Base-by-base conservation (phyloP, 2,329 filamentous ascomycete species). In the Sarocladiaceae sp. region DNA sequence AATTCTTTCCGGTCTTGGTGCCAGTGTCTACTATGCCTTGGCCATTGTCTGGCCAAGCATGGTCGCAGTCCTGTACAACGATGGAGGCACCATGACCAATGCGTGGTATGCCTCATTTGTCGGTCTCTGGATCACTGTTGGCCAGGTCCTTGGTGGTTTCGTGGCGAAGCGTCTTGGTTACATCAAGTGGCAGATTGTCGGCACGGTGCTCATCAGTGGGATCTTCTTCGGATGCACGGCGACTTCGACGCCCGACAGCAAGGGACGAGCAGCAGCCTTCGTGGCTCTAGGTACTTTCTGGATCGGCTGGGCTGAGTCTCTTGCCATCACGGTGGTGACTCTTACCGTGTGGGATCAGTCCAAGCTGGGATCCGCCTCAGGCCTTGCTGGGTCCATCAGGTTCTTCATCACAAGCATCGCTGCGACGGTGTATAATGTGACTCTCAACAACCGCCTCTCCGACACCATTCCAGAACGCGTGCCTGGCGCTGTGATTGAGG, bases 11-110 rank as follows among this genome's bases (percentile, higher is more conserved):
- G 59, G 59, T 15, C 51, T 65, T 3, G 63, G 60, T 15, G 62
- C 63, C n/a, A 59, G 57, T 33, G 56, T 63, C 10, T 65, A 65
- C 53, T 66, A 64, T 44, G 62, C 58, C 37, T 58, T 65, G 32
- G 60, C 60, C 21, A 58, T 66, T 15, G 54, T 66, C 11, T 66
- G 62, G 62, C 62, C 63, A 1, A 50, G 51, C 15, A 62, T 62
- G 55, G 56, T 64, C 4, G 50, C 51, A 6, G 56, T 59, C 19
- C 44, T 65, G 15, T 63, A 63, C 47, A 47, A 53, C 3, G 53
- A 56, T 48, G 46, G 43, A 12, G 43, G 53, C 21, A 44, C 49
- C 2, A 55, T 58, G 48, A 52, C 48, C 18, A 50, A 50, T 3
- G 51, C 56, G 4, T 56, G 53, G 53, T 53, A 57, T 15, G 51